Conservation (phyloP, 2,329 filamentous ascomycete species). For the Aspergillus ruber region DNA sequence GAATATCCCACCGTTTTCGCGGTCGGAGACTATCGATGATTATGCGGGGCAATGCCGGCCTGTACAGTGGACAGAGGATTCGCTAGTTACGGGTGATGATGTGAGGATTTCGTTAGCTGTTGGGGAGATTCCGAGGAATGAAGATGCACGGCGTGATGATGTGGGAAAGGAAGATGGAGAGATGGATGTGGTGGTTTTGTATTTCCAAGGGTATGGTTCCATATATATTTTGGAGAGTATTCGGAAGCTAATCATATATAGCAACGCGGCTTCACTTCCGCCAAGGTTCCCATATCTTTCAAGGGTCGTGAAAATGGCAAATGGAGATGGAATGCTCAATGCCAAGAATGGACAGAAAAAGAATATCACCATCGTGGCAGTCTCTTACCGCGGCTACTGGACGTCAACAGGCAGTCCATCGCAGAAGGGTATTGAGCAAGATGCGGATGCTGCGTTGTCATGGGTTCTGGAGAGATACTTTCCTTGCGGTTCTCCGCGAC, state of each 20-base stretch:
- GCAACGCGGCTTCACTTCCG: conserved; percentile 26
- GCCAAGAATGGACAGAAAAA: background rate
- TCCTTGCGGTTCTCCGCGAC: conserved; percentile 12
- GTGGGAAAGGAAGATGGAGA: background rate
- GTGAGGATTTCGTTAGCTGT: conserved; percentile 57
- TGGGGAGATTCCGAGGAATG: conserved; percentile 52
- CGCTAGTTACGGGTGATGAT: conserved; percentile 22
- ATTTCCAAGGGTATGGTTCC: conserved; percentile 22
- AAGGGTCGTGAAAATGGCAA: conserved; percentile 30
- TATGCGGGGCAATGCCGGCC: conserved; percentile 56
- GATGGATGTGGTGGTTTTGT: conserved; percentile 22
- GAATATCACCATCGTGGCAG: conserved; percentile 36
- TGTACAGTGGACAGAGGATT: conserved; percentile 61
- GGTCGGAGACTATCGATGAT: conserved; percentile 60
- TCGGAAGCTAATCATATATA: background rate
- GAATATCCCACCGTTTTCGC: conserved; percentile 63
- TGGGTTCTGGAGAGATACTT: conserved; percentile 51
- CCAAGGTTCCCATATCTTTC: conserved; percentile 40
- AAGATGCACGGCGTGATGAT: conserved; percentile 11
- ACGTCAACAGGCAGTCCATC: conserved; percentile 65
- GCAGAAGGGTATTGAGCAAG: conserved; percentile 62
- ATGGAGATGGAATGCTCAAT: conserved; percentile 2
- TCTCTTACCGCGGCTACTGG: conserved; percentile 69
- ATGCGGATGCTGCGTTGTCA: conserved; percentile 57
- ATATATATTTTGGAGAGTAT: background rate